Conservation (phyloP, 139 green algal genomes). For the Prasinococcaceae sp. region DNA sequence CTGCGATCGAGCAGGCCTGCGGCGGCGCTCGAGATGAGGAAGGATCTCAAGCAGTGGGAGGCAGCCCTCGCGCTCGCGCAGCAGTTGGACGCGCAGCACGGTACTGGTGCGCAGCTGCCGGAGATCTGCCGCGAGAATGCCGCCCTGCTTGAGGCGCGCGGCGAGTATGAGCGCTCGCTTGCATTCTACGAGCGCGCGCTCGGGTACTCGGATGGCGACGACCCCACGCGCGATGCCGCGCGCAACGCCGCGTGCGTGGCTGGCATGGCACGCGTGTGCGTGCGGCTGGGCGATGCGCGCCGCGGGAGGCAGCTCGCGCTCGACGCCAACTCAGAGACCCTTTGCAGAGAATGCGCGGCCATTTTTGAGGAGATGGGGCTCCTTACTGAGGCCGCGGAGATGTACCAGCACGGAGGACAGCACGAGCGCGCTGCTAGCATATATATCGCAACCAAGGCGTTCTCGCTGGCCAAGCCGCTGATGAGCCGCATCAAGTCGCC, state of each 20-base stretch:
- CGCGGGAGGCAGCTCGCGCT: constrained; percentile 36
- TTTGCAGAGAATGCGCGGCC: constrained; percentile 53
- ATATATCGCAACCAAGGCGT: constrained; percentile 58
- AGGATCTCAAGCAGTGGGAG: constrained; percentile 59
- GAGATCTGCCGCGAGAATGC: constrained; percentile 28
- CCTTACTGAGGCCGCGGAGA: constrained; percentile 47
- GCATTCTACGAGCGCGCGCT: constrained; percentile 8
- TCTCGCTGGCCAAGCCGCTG: constrained; percentile 40
- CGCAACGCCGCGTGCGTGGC: neutral
- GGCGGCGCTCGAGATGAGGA: constrained; percentile 57
- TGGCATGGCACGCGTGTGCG: constrained; percentile 39
- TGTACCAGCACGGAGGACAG: constrained; percentile 53
- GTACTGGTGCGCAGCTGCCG: no score
- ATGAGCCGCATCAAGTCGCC: constrained; percentile 38
- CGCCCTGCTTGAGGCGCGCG: constrained; percentile 39
- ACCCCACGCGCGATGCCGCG: neutral
- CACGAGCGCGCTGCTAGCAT: constrained; percentile 56
- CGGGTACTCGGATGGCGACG: neutral
- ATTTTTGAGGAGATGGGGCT: constrained; percentile 42
- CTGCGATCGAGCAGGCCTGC: constrained; percentile 33
- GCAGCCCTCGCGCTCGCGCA: constrained; percentile 51
- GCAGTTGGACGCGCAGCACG: constrained; percentile 40
- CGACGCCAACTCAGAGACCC: constrained; percentile 21
- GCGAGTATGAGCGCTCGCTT: constrained; percentile 18
- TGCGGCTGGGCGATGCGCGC: constrained; percentile 50